Evolutionary conservation across 2,329 filamentous ascomycete genomes (phyloP), one percentile per base, ranked within the genome.

Genomic region (Ceratocystis papillata): DNA sequence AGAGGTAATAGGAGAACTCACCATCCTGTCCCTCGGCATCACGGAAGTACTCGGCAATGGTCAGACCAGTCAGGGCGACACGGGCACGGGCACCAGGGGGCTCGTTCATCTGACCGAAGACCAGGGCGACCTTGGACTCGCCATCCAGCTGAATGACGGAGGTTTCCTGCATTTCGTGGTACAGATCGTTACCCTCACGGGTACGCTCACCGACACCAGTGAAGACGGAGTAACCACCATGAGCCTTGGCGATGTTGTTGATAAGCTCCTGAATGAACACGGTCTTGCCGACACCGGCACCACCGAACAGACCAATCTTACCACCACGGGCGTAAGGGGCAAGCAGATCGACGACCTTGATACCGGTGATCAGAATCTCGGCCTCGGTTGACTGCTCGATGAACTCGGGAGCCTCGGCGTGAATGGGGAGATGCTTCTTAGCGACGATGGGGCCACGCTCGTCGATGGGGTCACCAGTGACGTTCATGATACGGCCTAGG

Each of bases 181-280:
- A 99, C 85, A 99, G 81, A 87, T 99, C 94, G 87, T 99, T 99
- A 86, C 94, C 94, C 87, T 99, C 94, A 90, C 94, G 94, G 78
- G 94, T 99, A 85, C 94, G 93, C 88, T 99, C 94, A 79, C 94
- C 94, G 81, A 99, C 94, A 93, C 94, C 94, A 77, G 91, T 96
- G 88, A 99, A 99, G 78, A 99, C 94, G 73, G 94, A 99, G 89
- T 96, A 99, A 96, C 94, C 94, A 96, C 94, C 94, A 84, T 99
- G 94, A 74, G 94, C 94, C 87, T 97, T 97, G 82, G 94, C 94
- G 77, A 99, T 97, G 88, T 99, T 99, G 91, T 99, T 99, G 84
- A 99, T 99, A 78, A 99, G 83, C 83, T 99, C 94, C 86, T 99
- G 94, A 80, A 99, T 99, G 85, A 97, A 99, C 78, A 99, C 94